A percentile compares a stretch with the other conserved stretches of the same genome.
These are phyloP conservation scores for Fusarium mundagurra DNA, from an alignment of 2,329 filamentous ascomycete genomes.

Conservation along the genomic window DNA sequence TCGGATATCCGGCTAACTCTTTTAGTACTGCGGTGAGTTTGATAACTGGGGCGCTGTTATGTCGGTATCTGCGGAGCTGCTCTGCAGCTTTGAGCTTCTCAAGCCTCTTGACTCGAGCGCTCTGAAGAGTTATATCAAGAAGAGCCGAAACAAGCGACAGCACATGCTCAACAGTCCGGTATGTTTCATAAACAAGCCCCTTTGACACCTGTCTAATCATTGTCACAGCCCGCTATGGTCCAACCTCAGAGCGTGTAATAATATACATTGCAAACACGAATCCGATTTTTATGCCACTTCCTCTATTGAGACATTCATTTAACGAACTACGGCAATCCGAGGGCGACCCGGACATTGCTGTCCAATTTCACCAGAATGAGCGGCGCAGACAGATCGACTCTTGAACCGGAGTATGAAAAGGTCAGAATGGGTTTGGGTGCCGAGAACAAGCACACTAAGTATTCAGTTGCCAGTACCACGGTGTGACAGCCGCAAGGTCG, in stretches of 20 bases:
- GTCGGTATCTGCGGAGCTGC: slow-evolving; percentile 91
- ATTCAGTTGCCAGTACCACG: slow-evolving; percentile 40
- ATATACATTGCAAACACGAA: slow-evolving; percentile 34
- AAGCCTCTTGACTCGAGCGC: slow-evolving; percentile 97
- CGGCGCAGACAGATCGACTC: slow-evolving; percentile 31
- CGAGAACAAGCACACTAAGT: slow-evolving; percentile 31
- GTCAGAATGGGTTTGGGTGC: slow-evolving; percentile 24
- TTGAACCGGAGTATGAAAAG: slow-evolving; percentile 26
- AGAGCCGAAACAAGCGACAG: slow-evolving; percentile 92
- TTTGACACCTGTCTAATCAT: slow-evolving; percentile 7
- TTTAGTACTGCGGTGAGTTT: slow-evolving; percentile 95
- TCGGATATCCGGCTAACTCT: slow-evolving; percentile 41
- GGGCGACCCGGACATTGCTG: slow-evolving; percentile 38
- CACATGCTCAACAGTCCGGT: slow-evolving; percentile 97
- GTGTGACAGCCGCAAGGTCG: slow-evolving; percentile 46
- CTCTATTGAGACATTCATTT: slow-evolving; percentile 37
- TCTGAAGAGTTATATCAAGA: slow-evolving; percentile 98
- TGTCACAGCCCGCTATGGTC: slow-evolving; percentile 61
- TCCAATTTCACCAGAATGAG: slow-evolving; percentile 27
- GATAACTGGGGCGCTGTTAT: slow-evolving; percentile 99
- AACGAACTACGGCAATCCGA: slow-evolving; percentile 33
- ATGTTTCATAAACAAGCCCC: slow-evolving; percentile 55
- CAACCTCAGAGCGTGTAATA: slow-evolving; percentile 65
- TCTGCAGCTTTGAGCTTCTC: slow-evolving; percentile 96
- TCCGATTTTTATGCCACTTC: slow-evolving; percentile 28